Conservation (phyloP, 208 protist species). For the Trypanosoma cruzi region DNA sequence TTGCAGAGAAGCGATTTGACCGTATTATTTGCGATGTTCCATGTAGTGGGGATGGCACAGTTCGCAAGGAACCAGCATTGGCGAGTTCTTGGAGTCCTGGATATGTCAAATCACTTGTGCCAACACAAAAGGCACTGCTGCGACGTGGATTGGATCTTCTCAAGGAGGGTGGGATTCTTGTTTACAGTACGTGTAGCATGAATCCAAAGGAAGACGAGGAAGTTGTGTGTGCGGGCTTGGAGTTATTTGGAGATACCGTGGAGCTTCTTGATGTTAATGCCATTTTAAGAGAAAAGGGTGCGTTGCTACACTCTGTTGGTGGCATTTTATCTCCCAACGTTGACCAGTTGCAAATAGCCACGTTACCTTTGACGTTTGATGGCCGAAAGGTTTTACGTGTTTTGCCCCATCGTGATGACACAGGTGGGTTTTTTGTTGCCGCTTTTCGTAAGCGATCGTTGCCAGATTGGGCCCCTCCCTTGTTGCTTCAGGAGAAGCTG, state of each 20-base stretch:
- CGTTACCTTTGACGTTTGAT: slow-evolving; percentile 60
- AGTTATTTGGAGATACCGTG: slow-evolving; percentile 74
- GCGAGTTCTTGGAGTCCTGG: slow-evolving; percentile 84
- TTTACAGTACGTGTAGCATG: slow-evolving; percentile 97
- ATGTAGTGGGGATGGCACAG: slow-evolving; percentile 96
- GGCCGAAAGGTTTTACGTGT: slow-evolving; percentile 80
- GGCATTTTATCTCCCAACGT: slow-evolving; percentile 61
- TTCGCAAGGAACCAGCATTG: slow-evolving; percentile 90
- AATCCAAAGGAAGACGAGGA: slow-evolving; percentile 97
- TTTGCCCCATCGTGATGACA: slow-evolving; percentile 88
- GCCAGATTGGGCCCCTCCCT: slow-evolving; percentile 37
- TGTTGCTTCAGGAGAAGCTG: slow-evolving; percentile 56
- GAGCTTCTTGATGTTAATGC: slow-evolving; percentile 88
- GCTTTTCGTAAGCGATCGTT: slow-evolving; percentile 79
- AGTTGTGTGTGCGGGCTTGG: slow-evolving; percentile 88
- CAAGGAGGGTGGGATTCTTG: slow-evolving; percentile 79
- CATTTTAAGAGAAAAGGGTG: slow-evolving; percentile 49
- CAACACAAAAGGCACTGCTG: slow-evolving; percentile 89
- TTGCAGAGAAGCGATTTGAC: slow-evolving; percentile 67
- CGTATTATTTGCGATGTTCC: slow-evolving; percentile 96
- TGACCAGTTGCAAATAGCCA: slow-evolving; percentile 41
- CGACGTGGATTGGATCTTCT: slow-evolving; percentile 88
- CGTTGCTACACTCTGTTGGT: slow-evolving; percentile 54
- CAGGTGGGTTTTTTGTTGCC: slow-evolving; percentile 92
- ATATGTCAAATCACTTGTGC: slow-evolving; percentile 87